Evolutionary conservation across 345 rosid genomes (phyloP), one percentile per base, ranked within the genome.

Genomic region (Camelina neglecta): DNA sequence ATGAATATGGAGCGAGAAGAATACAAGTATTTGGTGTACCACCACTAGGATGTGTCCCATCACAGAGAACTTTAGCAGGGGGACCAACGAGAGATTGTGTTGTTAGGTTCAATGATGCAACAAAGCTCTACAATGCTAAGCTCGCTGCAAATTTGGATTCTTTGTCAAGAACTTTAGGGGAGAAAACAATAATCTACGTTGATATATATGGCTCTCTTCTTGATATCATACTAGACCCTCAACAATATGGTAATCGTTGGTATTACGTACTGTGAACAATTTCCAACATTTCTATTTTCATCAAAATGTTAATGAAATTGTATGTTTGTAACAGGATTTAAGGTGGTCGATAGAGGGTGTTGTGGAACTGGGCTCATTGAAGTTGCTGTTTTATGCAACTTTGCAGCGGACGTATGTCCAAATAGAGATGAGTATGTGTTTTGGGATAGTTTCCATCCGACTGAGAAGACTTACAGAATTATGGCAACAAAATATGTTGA

Each of bases 361-460:
- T 88, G 93, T 61, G 96, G 90, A 15, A 85, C 91, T 0, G 97
- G 98, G 36, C 54, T 73, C 0, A 21, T 91, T 35, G 93, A 93
- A 62, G 90, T 84, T 4, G 64, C 81, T 55, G 3, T 80, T 0
- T 47, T 89, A 1, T 89, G 97, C 58, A 33, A 20, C 0, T 11
- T 68, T 2, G 48, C 71, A 55, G 45, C 78, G 31, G 13, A 8
- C 0, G 57, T 79, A 6, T 88, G 97, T 68, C 31, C 51, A 8
- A 84, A 85, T 56, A 86, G 76, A 54, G 15, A 86, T 0, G 83
- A 85, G 13, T 88, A 78, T 55, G 56, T 86, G 50, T 88, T 90
- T 57, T 90, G 93, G 94, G 98, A 90, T 66, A 84, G 95, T 73
- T 93, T 81, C 66, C 96, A 93, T 81, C 95, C 95, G 0, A 80